A percentile compares a stretch with the other conserved stretches of the same genome.
These are phyloP conservation scores for Pyrenophora graminea DNA, from an alignment of 2,329 filamentous ascomycete species.

Conservation along the genomic window DNA sequence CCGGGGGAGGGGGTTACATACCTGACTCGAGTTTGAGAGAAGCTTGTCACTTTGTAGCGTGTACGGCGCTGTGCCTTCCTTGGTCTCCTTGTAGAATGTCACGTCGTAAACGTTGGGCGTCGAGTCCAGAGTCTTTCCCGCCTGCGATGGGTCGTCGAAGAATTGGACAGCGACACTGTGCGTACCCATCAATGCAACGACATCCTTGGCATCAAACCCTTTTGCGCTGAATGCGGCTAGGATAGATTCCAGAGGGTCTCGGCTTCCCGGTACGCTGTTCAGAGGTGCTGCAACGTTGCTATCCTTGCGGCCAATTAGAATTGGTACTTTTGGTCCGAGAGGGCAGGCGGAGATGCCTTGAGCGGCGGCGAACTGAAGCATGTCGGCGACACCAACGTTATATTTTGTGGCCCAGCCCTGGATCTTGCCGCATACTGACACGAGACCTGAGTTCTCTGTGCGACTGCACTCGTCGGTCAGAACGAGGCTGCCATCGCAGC, in stretches of 20 bases:
- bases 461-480: slow-evolving; percentile 35
- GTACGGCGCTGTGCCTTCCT: slow-evolving; percentile 31
- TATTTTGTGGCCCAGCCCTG: slow-evolving; percentile 47
- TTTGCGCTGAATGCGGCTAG: slow-evolving; percentile 31
- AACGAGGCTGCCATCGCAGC: slow-evolving; percentile 34
- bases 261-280: slow-evolving; percentile 18
- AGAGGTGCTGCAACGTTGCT: slow-evolving; percentile 18
- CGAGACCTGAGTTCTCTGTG: slow-evolving; percentile 50
- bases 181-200: slow-evolving; percentile 42
- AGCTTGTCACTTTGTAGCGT: slow-evolving; percentile 27
- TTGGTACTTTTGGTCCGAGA: slow-evolving; percentile 24
- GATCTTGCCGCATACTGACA: slow-evolving; percentile 47
- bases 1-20: neutral
- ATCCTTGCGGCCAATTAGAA: slow-evolving; percentile 30
- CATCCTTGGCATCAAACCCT: slow-evolving; percentile 34
- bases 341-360: slow-evolving; percentile 30
- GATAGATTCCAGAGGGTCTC: slow-evolving; percentile 23
- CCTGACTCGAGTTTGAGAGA: slow-evolving; percentile 26
- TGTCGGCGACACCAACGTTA: slow-evolving; percentile 35
- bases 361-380: slow-evolving; percentile 35
- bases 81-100: slow-evolving; percentile 37
- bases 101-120: slow-evolving; percentile 36
- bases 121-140: slow-evolving; percentile 33
- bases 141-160: slow-evolving; percentile 28
- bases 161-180: slow-evolving; percentile 36